Percentiles rank a stretch among this genome's conserved stretches.
Evolutionary conservation across 148 eudicot species (phyloP).

Genomic region (Heliosperma pusillum): DNA sequence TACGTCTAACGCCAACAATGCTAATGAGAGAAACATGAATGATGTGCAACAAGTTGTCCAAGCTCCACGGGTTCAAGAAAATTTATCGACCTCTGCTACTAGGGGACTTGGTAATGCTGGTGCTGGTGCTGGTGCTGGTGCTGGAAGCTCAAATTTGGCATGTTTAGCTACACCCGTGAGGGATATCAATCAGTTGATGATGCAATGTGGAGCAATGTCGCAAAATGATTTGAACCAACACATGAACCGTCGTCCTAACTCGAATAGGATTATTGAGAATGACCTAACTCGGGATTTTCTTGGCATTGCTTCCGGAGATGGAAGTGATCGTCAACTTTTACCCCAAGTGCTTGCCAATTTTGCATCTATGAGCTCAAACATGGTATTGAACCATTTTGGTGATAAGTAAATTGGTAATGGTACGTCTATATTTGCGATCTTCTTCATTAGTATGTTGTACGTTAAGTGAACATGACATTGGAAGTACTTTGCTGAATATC

Average conservation of each 20-base stretch:
- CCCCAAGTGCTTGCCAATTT: constrained; percentile 69
- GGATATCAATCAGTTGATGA: constrained; percentile 41
- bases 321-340: constrained; percentile 45
- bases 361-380: constrained; percentile 53
- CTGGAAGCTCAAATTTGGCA: constrained; percentile 13
- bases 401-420: constrained; percentile 27
- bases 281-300: constrained; percentile 75
- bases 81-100: not conserved
- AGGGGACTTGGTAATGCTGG: constrained; percentile 2
- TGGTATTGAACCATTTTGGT: constrained; percentile 60
- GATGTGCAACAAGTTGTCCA: not conserved
- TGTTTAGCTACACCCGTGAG: constrained; percentile 22
- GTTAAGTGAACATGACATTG: no score
- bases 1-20: constrained; percentile 23
- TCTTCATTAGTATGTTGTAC: no score
- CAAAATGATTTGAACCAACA: constrained; percentile 16
- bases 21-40: not conserved
- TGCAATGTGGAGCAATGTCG: constrained; percentile 23
- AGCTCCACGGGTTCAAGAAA: not conserved
- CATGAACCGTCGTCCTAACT: constrained; percentile 20
- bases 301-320: constrained; percentile 58
- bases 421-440: not conserved
- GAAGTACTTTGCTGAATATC: no score
- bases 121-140: not conserved
- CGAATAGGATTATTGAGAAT: constrained; percentile 21